Conservation (phyloP, 2,329 filamentous ascomycete species). For the Epichloe amarillans region DNA sequence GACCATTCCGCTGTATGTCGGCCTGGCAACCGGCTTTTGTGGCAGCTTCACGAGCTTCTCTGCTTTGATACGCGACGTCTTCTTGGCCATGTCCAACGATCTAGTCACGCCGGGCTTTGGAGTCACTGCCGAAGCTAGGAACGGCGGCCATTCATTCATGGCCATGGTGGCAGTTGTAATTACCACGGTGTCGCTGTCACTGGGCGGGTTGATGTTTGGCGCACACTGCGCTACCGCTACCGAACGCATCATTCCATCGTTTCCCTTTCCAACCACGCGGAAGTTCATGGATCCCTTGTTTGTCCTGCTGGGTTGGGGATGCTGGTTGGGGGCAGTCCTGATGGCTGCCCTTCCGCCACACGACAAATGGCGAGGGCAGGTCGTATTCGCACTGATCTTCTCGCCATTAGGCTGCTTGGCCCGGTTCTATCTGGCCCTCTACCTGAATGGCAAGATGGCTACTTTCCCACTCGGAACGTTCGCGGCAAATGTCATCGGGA, state of each 20-base stretch:
- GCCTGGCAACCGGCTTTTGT: conserved; percentile 75
- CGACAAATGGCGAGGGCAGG: conserved; percentile 61
- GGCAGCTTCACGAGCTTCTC: conserved; percentile 88
- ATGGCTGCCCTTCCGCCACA: conserved; percentile 60
- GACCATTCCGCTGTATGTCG: conserved; percentile 78
- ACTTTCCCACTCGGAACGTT: conserved; percentile 82
- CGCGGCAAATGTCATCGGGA: conserved; percentile 65
- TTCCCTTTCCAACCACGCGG: conserved; percentile 44
- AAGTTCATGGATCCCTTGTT: conserved; percentile 48
- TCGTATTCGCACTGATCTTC: conserved; percentile 66
- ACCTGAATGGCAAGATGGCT: conserved; percentile 53
- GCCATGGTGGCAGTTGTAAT: conserved; percentile 66
- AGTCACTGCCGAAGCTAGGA: conserved; percentile 32
- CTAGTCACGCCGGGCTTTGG: conserved; percentile 31
- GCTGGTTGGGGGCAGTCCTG: conserved; percentile 66
- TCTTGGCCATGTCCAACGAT: conserved; percentile 67
- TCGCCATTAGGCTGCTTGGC: conserved; percentile 66
- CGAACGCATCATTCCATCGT: conserved; percentile 42
- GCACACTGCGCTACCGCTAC: conserved; percentile 58
- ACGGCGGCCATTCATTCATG: conserved; percentile 71
- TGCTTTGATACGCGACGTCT: conserved; percentile 66
- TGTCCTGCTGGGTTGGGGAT: conserved; percentile 54
- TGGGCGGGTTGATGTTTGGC: conserved; percentile 57
- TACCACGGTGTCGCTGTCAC: conserved; percentile 54
- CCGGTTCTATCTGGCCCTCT: conserved; percentile 58